Evolutionary conservation across 1,284 basidiomycete genomes (phyloP).

Genomic region (Ceratobasidium sp.): DNA sequence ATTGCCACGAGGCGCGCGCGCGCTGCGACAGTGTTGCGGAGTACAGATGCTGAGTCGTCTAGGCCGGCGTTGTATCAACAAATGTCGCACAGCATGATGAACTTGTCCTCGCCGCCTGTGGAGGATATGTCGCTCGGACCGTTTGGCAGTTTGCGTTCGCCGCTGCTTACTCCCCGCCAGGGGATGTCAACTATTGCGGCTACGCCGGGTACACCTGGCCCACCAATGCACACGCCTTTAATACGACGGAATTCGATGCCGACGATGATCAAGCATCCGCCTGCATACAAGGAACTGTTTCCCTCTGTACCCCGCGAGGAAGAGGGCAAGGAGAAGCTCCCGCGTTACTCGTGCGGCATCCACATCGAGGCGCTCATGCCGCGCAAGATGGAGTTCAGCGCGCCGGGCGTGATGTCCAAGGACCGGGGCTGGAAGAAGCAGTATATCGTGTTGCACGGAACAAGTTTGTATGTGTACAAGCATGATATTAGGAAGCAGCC

Average conservation of each 20-base stretch:
- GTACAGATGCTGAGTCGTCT: conserved; percentile 6
- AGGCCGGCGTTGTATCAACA: conserved; percentile 68
- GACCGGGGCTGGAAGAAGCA: conserved; percentile 93
- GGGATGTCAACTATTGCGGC: conserved; percentile 47
- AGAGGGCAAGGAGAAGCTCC: conserved; percentile 86
- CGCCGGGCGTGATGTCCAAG: conserved; percentile 85
- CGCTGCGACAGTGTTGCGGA: conserved; percentile 8
- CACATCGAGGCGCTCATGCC: conserved; percentile 88
- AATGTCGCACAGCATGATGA: conserved; percentile 68
- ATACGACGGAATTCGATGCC: conserved; percentile 68
- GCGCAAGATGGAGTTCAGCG: conserved; percentile 93
- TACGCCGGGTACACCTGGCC: conserved; percentile 45
- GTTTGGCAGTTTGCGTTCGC: conserved; percentile 46
- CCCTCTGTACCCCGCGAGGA: conserved; percentile 58
- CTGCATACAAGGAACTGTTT: conserved; percentile 50
- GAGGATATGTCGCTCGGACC: conserved; percentile 44
- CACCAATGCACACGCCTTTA: conserved; percentile 50
- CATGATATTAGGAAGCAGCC: conserved; percentile 61
- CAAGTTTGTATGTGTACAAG: conserved; percentile 85
- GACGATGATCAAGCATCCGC: conserved; percentile 62
- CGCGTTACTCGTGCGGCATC: conserved; percentile 83
- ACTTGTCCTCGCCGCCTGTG: conserved; percentile 57
- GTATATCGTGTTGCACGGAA: conserved; percentile 93
- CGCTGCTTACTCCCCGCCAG: conserved; percentile 47
- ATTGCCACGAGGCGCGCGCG: conserved; percentile 19